Evolutionary conservation across 371 early-diverging fungal species (phyloP).

Genomic region (Mucor saturninus): DNA sequence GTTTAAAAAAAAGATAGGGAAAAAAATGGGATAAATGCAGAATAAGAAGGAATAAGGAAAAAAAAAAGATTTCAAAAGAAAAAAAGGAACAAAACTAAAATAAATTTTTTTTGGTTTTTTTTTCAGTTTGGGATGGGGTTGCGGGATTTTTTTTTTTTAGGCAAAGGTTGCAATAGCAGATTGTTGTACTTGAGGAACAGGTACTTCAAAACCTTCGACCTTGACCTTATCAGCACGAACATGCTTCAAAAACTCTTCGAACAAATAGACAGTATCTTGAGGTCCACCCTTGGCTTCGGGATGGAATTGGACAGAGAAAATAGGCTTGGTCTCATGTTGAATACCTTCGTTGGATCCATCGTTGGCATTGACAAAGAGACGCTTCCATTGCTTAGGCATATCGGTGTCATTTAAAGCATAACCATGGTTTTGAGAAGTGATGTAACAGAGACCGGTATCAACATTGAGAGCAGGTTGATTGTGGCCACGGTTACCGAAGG

Average conservation of each 20-base stretch:
- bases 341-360: constrained; percentile 94
- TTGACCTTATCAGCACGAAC: constrained; percentile 32
- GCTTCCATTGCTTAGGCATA: constrained; percentile 75
- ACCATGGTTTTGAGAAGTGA: constrained; percentile 95
- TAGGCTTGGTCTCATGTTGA: constrained; percentile 72
- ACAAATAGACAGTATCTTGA: constrained; percentile 82
- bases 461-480: constrained; percentile 91
- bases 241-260: constrained; percentile 64
- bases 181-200: constrained; percentile 16
- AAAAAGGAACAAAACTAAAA: not conserved
- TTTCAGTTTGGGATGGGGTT: not conserved
- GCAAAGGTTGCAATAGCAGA: constrained; percentile 30
- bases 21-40: not conserved
- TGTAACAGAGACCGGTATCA: constrained; percentile 59
- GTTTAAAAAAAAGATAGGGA: constrained; percentile 2
- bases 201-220: constrained; percentile 9
- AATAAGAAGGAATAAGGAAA: constrained; percentile 1
- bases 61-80: constrained; percentile 7
- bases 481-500: constrained; percentile 96
- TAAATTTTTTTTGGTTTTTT: not conserved
- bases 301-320: constrained; percentile 91
- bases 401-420: constrained; percentile 78
- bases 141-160: constrained; percentile 6
- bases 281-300: constrained; percentile 95
- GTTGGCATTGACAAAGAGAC: constrained; percentile 88